Percentiles rank a stretch among this genome's conserved stretches.
Evolutionary conservation across 192 early-diverging fungal species (phyloP).

Genomic region (Pecoramyces ruminantium): DNA sequence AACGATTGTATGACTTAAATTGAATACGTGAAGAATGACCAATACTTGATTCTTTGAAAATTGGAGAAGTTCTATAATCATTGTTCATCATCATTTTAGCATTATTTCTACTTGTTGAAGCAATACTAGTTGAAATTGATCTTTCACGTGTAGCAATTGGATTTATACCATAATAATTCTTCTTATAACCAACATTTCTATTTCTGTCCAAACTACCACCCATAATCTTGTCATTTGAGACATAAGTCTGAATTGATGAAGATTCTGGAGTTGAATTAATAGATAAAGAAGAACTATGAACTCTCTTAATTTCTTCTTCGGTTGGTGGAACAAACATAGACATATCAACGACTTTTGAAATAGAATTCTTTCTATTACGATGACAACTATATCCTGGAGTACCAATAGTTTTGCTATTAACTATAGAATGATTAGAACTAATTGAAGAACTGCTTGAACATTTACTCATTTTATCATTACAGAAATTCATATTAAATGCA

Average conservation of each 20-base stretch:
- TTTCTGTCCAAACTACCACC: not conserved
- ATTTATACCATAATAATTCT: not conserved
- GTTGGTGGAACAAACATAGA: not conserved
- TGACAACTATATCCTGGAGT: not conserved
- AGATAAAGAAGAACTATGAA: not conserved
- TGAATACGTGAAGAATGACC: not conserved
- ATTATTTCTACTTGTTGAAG: not conserved
- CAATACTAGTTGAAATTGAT: not conserved
- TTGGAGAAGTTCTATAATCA: not conserved
- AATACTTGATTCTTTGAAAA: not conserved
- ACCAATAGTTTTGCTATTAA: not conserved
- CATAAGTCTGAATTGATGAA: not conserved
- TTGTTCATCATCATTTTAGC: not conserved
- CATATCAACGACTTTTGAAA: not conserved
- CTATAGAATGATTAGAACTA: not conserved
- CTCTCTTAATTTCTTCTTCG: not conserved
- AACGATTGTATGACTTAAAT: not conserved
- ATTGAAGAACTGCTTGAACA: not conserved
- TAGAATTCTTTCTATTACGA: not conserved
- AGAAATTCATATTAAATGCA: not conserved
- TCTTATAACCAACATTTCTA: not conserved
- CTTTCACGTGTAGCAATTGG: not conserved
- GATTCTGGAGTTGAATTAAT: not conserved
- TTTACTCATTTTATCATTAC: not conserved
- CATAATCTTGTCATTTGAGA: not conserved